These are phyloP conservation scores for Chaetomiaceae sp. DNA, from an alignment of 2,329 filamentous ascomycete species.

Conservation along the genomic window DNA sequence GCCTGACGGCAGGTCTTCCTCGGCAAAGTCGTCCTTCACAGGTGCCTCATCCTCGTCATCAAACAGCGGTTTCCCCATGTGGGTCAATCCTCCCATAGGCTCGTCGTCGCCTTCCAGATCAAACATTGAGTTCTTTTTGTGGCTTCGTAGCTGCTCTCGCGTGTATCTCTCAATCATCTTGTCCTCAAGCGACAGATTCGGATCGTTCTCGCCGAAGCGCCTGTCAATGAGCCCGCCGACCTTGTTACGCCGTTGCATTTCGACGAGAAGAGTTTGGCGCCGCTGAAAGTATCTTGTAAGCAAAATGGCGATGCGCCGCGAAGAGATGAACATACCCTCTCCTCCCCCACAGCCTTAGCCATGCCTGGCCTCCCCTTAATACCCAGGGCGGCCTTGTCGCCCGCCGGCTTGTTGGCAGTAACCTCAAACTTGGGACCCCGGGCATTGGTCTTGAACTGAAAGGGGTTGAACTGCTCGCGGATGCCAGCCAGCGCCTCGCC, in stretches of 20 bases:
- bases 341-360: conserved; percentile 80
- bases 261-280: conserved; percentile 76
- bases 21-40: conserved; percentile 70
- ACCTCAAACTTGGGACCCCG: conserved; percentile 81
- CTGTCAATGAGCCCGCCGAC: conserved; percentile 88
- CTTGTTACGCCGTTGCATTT: conserved; percentile 86
- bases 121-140: conserved; percentile 77
- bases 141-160: conserved; percentile 73
- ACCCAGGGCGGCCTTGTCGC: conserved; percentile 50
- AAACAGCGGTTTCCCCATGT: conserved; percentile 70
- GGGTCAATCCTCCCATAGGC: conserved; percentile 67
- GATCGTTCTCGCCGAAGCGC: conserved; percentile 93
- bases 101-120: conserved; percentile 80
- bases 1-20: conserved; percentile 62
- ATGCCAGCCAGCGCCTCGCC: conserved; percentile 77
- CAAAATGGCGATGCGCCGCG: background rate
- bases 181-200: conserved; percentile 88
- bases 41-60: conserved; percentile 57
- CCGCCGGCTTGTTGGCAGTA: conserved; percentile 59
- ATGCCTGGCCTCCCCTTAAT: conserved; percentile 74
- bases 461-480: conserved; percentile 95
- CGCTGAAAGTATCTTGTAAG: conserved; percentile 45
- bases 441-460: conserved; percentile 80
- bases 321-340: conserved; percentile 54
- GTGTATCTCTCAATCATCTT: conserved; percentile 89